Evolutionary conservation across 305 asterid species (phyloP).

Genomic region (Fraxinus floribunda): DNA sequence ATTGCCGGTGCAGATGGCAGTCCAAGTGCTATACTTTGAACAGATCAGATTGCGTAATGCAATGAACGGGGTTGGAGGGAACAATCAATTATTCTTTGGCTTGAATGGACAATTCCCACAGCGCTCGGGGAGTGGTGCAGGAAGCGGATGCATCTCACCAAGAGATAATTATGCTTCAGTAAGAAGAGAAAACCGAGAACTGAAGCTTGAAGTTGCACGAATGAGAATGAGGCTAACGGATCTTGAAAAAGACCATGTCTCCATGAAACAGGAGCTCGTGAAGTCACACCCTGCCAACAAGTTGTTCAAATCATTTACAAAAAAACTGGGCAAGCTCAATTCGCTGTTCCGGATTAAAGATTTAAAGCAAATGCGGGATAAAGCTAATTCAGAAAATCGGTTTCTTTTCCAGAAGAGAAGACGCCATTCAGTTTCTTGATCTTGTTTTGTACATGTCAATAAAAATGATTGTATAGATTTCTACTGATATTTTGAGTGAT

Average conservation of each 20-base stretch:
- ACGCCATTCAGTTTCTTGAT: conserved; percentile 79
- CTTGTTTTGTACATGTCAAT: conserved; percentile 20
- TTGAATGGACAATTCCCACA: conserved; percentile 59
- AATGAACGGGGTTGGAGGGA: conserved; percentile 69
- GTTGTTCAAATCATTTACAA: conserved; percentile 71
- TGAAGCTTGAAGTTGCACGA: conserved; percentile 91
- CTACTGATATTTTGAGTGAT: conserved; percentile 18
- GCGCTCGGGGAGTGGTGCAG: conserved; percentile 80
- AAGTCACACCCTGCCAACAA: conserved; percentile 65
- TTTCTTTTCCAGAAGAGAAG: conserved; percentile 75
- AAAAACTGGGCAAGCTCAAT: conserved; percentile 64
- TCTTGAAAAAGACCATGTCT: conserved; percentile 86
- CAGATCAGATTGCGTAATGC: conserved; percentile 87
- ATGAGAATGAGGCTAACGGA: conserved; percentile 98
- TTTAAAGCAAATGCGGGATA: conserved; percentile 44
- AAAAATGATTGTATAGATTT: conserved; percentile 31
- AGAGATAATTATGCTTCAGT: conserved; percentile 94
- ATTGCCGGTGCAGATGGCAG: conserved; percentile 88
- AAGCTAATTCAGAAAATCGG: conserved; percentile 53
- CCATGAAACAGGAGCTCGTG: conserved; percentile 90
- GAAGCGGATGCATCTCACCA: conserved; percentile 92
- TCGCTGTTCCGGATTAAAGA: conserved; percentile 56
- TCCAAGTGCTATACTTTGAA: conserved; percentile 86
- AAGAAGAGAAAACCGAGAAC: conserved; percentile 82
- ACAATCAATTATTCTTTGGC: conserved; percentile 70